Evolutionary conservation across 192 early-diverging fungal species (phyloP), one percentile per base, ranked within the genome.

Genomic region (Hyaloraphidium curvatum): DNA sequence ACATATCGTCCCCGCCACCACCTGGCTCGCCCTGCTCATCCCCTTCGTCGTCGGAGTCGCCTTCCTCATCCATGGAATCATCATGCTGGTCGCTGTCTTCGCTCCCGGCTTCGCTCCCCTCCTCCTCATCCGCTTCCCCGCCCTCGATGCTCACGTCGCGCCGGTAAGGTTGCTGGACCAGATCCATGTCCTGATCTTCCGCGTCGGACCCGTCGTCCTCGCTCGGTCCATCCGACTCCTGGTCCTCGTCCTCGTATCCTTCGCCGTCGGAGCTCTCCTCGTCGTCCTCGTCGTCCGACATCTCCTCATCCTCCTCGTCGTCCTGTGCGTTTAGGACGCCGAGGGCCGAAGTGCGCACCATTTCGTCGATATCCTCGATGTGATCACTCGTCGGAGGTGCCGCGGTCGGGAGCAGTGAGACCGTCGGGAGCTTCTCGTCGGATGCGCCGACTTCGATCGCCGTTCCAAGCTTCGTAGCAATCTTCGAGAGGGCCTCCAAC

Each of bases 401-500:
- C 0, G 55, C 7, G 31, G 37, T 52, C n/a, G 25, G 40, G 3
- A 56, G 53, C 17, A 55, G 14, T 28, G 13, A 13, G 7, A 13
- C 31, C 23, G 7, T 9, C 17, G n/a, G 11, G 16, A 22, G 19
- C 40, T 54, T 21, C 16, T 5, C 28, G 22, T 62, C 54, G 27
- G 61, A 53, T 54, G 67, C 17, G 67, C 57, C 17, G 62, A 56
- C 56, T 41, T 25, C 78, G 0, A 71, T 63, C n/a, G 76, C 70
- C 28, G 75, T 79, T 30, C 84, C 85, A 35, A 91, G 71, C 61
- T 81, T 86, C 51, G 89, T 82, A 14, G 94, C 89, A 2, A 85
- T 58, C 59, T 90, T 87, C 13, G 91, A 82, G 54, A 98, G 67
- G 26, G 76, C 74, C 61, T 94, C 91, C 33, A 96, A 70, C 3